Evolutionary conservation across 331 rosid genomes (phyloP), one percentile per base, ranked within the genome.

Genomic region (Pyrus hybrid): DNA sequence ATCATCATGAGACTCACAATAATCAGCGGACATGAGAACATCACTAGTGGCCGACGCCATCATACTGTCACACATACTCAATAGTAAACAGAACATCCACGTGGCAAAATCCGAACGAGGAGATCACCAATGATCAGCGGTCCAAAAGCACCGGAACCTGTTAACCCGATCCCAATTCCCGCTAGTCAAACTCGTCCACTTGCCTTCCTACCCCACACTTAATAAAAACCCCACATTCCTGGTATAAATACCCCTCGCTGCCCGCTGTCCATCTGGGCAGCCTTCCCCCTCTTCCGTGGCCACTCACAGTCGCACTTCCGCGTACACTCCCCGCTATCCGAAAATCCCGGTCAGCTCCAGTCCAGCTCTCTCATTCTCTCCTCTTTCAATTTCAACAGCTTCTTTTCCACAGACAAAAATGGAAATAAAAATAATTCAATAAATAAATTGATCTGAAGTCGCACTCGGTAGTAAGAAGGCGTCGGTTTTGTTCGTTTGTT

Each of bases 201-300:
- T 22, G 78, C 30, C 37, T 17, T 1, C 21, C 21, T 17, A 26
- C 18, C 18, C 13, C 45, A 37, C 45, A 35, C 43, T 35, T 35
- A 9, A 37, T 9, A 37, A 37, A 37, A 9, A 9, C 45, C 45
- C 45, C 21, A 21, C 32, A 23, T 56, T 63, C 61, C 45, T 37
- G 2, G 57, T 30, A 41, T 62, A 71, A 35, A 29, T 70, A 25
- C 21, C 13, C 20, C 33, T 18, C 23, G 3, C 64, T 73, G 80
- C 81, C 86, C 89, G 66, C 18, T n/a, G 37, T 9, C 56, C 33
- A 13, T 8, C 23, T 76, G 93, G 96, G 86, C 89, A 82, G 85
- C 53, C 37, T 37, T 7, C 17, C 43, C 68, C 5, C 45, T 30
- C 61, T 7, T 7, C 63, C 70, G 11, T 53, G 70, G 16, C 80